Evolutionary conservation across 2,329 filamentous ascomycete species (phyloP).

Genomic region (Drechmeria coniospora): DNA sequence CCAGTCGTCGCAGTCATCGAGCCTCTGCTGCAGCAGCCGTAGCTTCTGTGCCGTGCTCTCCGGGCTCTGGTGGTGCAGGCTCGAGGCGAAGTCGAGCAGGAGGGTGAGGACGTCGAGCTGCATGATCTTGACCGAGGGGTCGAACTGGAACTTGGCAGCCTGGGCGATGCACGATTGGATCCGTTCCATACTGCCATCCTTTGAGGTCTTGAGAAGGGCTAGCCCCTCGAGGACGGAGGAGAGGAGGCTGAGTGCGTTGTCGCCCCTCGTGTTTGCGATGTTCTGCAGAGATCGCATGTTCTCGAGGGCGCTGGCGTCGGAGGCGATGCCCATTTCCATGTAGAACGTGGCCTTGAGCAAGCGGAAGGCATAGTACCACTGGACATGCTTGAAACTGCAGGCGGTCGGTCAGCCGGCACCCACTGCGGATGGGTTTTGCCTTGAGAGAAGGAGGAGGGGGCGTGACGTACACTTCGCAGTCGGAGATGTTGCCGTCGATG

Average conservation of each 20-base stretch:
- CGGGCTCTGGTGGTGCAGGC: slow-evolving; percentile 46
- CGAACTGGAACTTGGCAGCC: slow-evolving; percentile 54
- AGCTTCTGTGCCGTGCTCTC: slow-evolving; percentile 45
- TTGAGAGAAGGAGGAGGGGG: not conserved
- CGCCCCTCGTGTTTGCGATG: slow-evolving; percentile 43
- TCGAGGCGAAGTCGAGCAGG: slow-evolving; percentile 55
- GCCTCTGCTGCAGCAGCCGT: slow-evolving; percentile 40
- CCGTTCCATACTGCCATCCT: slow-evolving; percentile 50
- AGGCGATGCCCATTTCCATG: slow-evolving; percentile 41
- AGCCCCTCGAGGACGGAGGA: slow-evolving; percentile 55
- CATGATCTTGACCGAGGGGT: slow-evolving; percentile 45
- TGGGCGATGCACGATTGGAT: slow-evolving; percentile 62
- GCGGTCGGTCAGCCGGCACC: not conserved
- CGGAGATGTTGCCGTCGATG: slow-evolving; percentile 51
- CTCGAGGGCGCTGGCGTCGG: slow-evolving; percentile 49
- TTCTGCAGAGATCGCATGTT: slow-evolving; percentile 49
- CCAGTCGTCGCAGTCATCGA: slow-evolving; percentile 43
- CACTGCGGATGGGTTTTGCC: not conserved
- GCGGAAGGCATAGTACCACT: slow-evolving; percentile 66
- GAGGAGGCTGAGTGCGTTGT: slow-evolving; percentile 49
- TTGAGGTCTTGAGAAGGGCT: slow-evolving; percentile 47
- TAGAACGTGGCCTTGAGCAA: slow-evolving; percentile 58
- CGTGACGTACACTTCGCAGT: slow-evolving; percentile 45
- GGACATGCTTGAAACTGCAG: slow-evolving; percentile 43
- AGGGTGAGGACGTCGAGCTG: slow-evolving; percentile 52